These are phyloP conservation scores for Didymella pomorum DNA, from an alignment of 2,329 filamentous ascomycete genomes.

Conservation along the genomic window DNA sequence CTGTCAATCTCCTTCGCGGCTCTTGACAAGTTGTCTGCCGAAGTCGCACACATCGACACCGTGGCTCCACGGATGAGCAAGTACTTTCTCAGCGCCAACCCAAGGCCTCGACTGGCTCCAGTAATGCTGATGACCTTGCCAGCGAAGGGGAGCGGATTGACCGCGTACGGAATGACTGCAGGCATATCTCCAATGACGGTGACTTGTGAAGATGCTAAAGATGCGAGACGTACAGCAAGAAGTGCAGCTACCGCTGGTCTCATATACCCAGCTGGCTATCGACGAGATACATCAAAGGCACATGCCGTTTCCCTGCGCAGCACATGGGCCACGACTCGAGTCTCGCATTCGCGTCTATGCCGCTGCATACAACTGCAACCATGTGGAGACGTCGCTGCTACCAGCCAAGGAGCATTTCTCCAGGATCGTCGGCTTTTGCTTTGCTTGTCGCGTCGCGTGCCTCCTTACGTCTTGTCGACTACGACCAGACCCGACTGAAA, in stretches of 20 bases:
- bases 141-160: slow-evolving; percentile 20
- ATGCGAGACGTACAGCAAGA: background rate
- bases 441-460: background rate
- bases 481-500: background rate
- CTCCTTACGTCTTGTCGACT: background rate
- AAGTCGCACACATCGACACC: slow-evolving; percentile 25
- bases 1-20: slow-evolving; percentile 19
- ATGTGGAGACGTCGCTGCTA: background rate
- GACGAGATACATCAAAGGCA: background rate
- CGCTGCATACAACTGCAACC: background rate
- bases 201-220: background rate
- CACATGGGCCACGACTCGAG: background rate
- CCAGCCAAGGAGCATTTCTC: background rate
- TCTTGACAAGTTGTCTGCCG: slow-evolving; percentile 18
- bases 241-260: background rate
- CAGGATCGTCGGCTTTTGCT: background rate
- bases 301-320: background rate
- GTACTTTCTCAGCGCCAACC: slow-evolving; percentile 22
- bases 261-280: slow-evolving; percentile 1
- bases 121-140: slow-evolving; percentile 26
- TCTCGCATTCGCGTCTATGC: background rate
- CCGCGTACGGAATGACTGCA: slow-evolving; percentile 11
- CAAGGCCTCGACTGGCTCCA: slow-evolving; percentile 23
- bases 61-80: slow-evolving; percentile 21
- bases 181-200: slow-evolving; percentile 1